Evolutionary conservation across 768 basidiomycete species (phyloP), one percentile per base, ranked within the genome.

Genomic region (Tricholoma flavovirens): DNA sequence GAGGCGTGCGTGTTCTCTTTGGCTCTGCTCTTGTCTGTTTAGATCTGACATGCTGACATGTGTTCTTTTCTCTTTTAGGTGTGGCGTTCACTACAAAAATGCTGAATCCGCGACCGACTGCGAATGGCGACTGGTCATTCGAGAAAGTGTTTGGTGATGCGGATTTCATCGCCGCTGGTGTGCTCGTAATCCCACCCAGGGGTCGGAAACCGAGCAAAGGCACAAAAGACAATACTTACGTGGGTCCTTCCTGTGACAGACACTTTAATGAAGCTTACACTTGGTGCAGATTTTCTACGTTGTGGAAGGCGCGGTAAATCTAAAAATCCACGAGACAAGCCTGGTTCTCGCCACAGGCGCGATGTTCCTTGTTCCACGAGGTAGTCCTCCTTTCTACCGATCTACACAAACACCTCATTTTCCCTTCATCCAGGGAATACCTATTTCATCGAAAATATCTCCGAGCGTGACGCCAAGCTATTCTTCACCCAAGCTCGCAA

Each of bases 81-180:
- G 81, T 97, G 59, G 89, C 88, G 4, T 93, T 84, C 66, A 87
- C 93, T 40, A 55, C 56, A 10, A 52, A 32, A 14, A 53, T 59
- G 36, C 5, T 61, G 15, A 11, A 45, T 0, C 55, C 56, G 7
- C n/a, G 49, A 19, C 43, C 46, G 21, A 43, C 55, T 0, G 45
- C 38, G 10, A 43, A 48, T 11, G 43, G 59, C 9, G 56, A 56
- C 15, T 98, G 94, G 85, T 77, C 75, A 26, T 98, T 92, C 69
- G 87, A 96, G 68, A 96, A 93, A 73, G 82, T 98, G 30, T 97
- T 98, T 64, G 86, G 88, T 19, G 97, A 99, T 60, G 88, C 84
- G 36, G 84, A 89, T 46, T 98, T 93, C 67, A 84, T 98, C 58
- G 97, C 96, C 1, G 88, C 92, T 26, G 97, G 97, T 1, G 82